Base-by-base conservation (phyloP, 345 rosid genomes). In the Citrus australasica region DNA sequence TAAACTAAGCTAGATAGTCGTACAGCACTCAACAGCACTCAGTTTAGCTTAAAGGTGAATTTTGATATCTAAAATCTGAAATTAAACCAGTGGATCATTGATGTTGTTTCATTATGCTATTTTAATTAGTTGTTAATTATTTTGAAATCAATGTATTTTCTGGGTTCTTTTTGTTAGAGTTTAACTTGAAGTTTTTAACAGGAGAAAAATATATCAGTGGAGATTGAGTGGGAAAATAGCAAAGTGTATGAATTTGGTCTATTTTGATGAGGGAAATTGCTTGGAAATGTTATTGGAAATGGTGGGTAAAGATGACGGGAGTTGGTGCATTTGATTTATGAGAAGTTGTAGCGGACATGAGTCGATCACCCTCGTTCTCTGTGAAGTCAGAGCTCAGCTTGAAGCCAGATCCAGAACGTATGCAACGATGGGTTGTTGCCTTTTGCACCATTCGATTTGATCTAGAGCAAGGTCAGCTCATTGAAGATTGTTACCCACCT, bases 401-500 rank as follows among this genome's bases (percentile, higher is more conserved):
- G 73, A 92, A 85, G 81, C 84, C 88, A 5, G 92, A 91, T 83
- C 92, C 84, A 0, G 98, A 89, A 78, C 85, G 91, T 77, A 72
- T 94, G 79, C 87, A 82, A 83, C 88, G 82, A 83, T 96, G 99
- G 99, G 85, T 87, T 76, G 90, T 88, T 78, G 94, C 97, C 77
- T 92, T 96, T 82, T 96, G 98, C 82, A 77, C 87, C 78, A 87
- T 94, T 86, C 90, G 98, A 78, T 96, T 96, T 83, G 99, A 96
- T 83, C 95, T 96, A 21, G 98, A 96, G 79, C 97, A 90, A 80
- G 99, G 99, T 16, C 98, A 96, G 95, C 89, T 96, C 48, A 86
- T 92, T 69, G 99, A 96, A 87, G 94, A 89, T 82, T 92, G 98
- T 84, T 92, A 91, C 71, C 99, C 99, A 67, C 86, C 91, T 14